Conservation (phyloP, 2,329 filamentous ascomycete genomes). For the Apiospora rasikravindrae region DNA sequence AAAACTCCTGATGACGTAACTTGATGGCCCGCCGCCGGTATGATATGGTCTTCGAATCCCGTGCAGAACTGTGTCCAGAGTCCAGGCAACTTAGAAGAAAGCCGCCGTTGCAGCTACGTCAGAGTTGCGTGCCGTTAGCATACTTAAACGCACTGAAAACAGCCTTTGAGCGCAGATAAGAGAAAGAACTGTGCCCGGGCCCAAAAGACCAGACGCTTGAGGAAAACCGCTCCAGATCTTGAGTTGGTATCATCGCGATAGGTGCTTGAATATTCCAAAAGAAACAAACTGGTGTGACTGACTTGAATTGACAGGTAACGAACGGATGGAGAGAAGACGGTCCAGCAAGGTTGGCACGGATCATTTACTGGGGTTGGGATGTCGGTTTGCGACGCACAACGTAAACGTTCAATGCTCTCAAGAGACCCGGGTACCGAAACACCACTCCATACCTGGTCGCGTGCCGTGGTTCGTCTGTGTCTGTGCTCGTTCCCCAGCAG, state of each 20-base stretch:
- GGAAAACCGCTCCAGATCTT: background rate
- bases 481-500: background rate
- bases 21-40: background rate
- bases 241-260: background rate
- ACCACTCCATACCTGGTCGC: background rate
- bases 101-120: background rate
- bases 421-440: background rate
- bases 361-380: background rate
- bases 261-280: background rate
- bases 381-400: slow-evolving; percentile 11
- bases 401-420: background rate
- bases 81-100: background rate
- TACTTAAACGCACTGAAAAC: background rate
- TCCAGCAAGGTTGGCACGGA: slow-evolving; percentile 11
- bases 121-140: background rate
- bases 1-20: slow-evolving; percentile 1
- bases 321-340: background rate
- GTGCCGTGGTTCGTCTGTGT: slow-evolving; percentile 4
- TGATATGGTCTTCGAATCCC: background rate
- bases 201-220: background rate
- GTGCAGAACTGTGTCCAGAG: background rate
- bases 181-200: background rate
- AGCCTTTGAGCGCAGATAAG: background rate
- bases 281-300: background rate
- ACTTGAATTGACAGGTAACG: background rate